Evolutionary conservation across 2,329 filamentous ascomycete genomes (phyloP).

Genomic region (Cryphonectria parasitica): DNA sequence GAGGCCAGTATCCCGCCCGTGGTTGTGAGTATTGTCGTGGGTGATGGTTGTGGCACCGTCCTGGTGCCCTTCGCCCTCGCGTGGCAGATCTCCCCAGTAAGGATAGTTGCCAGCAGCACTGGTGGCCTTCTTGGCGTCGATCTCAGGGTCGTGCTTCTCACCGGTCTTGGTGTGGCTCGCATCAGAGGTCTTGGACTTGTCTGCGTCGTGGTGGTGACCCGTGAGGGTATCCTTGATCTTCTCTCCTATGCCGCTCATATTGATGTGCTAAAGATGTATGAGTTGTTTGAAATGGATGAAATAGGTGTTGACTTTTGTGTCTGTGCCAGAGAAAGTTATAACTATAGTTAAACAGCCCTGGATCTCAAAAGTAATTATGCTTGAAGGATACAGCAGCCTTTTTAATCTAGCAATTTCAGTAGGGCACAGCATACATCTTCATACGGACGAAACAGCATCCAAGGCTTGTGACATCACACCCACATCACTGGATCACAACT

Average conservation of each 20-base stretch:
- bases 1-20: slow-evolving; percentile 6
- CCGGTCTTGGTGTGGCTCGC: not conserved
- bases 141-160: slow-evolving; percentile 14
- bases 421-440: not conserved
- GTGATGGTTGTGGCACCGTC: not conserved
- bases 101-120: slow-evolving; percentile 28
- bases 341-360: not conserved
- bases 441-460: not conserved
- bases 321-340: not conserved
- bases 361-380: not conserved
- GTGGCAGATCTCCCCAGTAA: slow-evolving; percentile 25
- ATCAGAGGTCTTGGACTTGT: slow-evolving; percentile 15
- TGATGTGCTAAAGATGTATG: not conserved
- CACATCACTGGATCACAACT: not conserved
- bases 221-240: slow-evolving; percentile 26
- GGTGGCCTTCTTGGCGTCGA: slow-evolving; percentile 14
- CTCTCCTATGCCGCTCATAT: slow-evolving; percentile 22
- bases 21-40: not conserved
- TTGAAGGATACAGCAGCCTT: not conserved
- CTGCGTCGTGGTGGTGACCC: slow-evolving; percentile 10
- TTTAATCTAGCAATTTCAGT: not conserved
- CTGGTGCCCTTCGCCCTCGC: slow-evolving; percentile 3
- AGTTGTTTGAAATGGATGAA: too few relatives aligned
- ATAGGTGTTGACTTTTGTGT: too few relatives aligned
- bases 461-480: not conserved